phyloP scores from a whole-genome alignment of 805 yeast genomes.

The Kodamaea kaohsiungensis region DNA sequence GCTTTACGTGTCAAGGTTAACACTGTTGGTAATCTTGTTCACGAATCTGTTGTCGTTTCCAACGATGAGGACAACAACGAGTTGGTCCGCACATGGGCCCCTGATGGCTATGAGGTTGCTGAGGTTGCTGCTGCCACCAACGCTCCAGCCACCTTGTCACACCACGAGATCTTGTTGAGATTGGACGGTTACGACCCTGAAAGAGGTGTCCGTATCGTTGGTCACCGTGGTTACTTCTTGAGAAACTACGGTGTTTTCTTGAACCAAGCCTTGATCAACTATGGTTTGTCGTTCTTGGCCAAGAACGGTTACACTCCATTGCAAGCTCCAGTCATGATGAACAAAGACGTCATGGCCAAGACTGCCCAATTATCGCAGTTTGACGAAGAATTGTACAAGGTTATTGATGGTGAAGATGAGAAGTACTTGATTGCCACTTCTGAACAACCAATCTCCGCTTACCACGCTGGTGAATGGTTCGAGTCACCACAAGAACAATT shows the following conservation, averaged over 20 bases:
- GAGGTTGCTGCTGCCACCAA: slow-evolving; percentile 77
- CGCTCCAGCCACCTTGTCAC: slow-evolving; percentile 77
- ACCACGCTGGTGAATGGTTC: slow-evolving; percentile 97
- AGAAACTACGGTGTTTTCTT: slow-evolving; percentile 95
- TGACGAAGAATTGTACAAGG: slow-evolving; percentile 97
- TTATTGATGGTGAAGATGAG: slow-evolving; percentile 95
- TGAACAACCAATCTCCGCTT: slow-evolving; percentile 98
- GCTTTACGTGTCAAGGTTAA: slow-evolving; percentile 78
- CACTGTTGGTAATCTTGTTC: slow-evolving; percentile 92
- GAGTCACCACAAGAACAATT: slow-evolving; percentile 96
- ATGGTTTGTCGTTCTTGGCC: slow-evolving; percentile 84
- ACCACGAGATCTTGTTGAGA: slow-evolving; percentile 91
- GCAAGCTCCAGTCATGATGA: slow-evolving; percentile 99
- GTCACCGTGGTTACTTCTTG: slow-evolving; percentile 97
- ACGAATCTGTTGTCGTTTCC: slow-evolving; percentile 85
- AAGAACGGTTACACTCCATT: slow-evolving; percentile 80
- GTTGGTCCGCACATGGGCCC: slow-evolving; percentile 84
- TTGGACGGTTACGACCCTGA: slow-evolving; percentile 98
- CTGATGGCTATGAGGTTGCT: slow-evolving; percentile 65
- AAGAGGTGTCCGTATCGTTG: slow-evolving; percentile 96
- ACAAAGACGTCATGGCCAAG: slow-evolving; percentile 98
- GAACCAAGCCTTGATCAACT: slow-evolving; percentile 97
- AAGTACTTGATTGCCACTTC: slow-evolving; percentile 97
- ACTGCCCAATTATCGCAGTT: slow-evolving; percentile 98
- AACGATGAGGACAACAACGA: slow-evolving; percentile 90